A percentile compares a stretch with the other conserved stretches of the same genome.
phyloP scores from a whole-genome alignment of 1,139 yeast genomes.

The Candida freyschussii region DNA sequence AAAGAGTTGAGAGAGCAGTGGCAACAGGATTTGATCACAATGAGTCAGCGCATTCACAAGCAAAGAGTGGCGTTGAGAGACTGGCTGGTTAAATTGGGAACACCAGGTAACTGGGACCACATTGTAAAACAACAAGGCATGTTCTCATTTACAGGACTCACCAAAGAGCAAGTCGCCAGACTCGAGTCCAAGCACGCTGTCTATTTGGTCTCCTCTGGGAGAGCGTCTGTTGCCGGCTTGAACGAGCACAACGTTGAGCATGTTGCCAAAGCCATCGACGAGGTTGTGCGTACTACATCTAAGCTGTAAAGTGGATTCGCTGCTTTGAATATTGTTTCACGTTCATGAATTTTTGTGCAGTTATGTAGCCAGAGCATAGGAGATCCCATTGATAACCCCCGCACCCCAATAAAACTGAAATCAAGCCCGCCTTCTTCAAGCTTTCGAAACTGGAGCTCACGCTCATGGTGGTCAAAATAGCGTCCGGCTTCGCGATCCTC shows the following conservation, averaged over 20 bases:
- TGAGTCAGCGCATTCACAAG: constrained; percentile 77
- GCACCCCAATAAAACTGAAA: too few species aligned
- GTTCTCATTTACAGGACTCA: constrained; percentile 92
- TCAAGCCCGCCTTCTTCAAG: too few species aligned
- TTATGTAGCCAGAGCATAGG: too few species aligned
- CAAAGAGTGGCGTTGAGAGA: constrained; percentile 71
- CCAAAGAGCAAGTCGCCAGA: constrained; percentile 72
- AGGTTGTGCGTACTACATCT: constrained; percentile 53
- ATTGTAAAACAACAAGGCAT: constrained; percentile 90
- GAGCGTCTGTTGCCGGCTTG: constrained; percentile 93
- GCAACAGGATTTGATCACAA: constrained; percentile 78
- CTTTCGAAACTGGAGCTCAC: too few species aligned
- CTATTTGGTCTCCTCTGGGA: constrained; percentile 75
- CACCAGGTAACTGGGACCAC: constrained; percentile 94
- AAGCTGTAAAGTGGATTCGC: constrained; percentile 12
- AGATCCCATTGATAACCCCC: too few species aligned
- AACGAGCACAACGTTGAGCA: constrained; percentile 73
- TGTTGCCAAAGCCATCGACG: constrained; percentile 81
- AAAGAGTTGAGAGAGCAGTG: constrained; percentile 69
- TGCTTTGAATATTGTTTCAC: not conserved
- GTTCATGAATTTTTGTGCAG: not conserved
- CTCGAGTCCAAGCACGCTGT: constrained; percentile 77
- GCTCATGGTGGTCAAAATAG: too few species aligned
- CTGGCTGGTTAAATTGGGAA: constrained; percentile 56
- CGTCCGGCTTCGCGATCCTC: too few species aligned